A percentile compares a stretch with the other conserved stretches of the same genome.
Evolutionary conservation across 1,284 basidiomycete species (phyloP).

Genomic region (Exobasidium cylindrosporum): DNA sequence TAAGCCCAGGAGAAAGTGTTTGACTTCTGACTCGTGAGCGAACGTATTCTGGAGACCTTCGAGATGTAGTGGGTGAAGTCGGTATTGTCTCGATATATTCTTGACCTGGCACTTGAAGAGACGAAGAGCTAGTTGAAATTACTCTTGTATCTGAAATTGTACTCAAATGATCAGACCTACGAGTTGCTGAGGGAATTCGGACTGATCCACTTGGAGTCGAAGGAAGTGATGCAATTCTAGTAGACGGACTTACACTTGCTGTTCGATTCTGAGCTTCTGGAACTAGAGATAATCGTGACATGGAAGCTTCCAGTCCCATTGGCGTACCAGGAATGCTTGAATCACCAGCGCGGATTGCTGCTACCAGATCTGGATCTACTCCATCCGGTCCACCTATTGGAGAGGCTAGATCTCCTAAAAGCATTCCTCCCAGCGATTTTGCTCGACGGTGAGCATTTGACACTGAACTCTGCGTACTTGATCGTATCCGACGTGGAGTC

Average conservation of each 20-base stretch:
- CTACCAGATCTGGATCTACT: conserved; percentile 50
- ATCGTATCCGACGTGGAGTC: neutral
- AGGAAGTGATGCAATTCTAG: conserved; percentile 20
- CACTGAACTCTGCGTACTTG: neutral
- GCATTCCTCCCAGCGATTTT: conserved; percentile 42
- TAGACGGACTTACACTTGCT: conserved; percentile 6
- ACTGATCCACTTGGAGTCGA: conserved; percentile 17
- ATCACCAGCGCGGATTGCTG: conserved; percentile 43
- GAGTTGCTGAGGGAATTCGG: conserved; percentile 6
- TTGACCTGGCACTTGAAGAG: conserved; percentile 7
- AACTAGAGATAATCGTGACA: neutral
- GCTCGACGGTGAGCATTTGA: conserved; percentile 44
- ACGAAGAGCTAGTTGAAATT: conserved; percentile 22
- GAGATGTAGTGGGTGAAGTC: neutral
- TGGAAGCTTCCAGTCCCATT: neutral
- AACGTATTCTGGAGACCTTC: conserved; percentile 16
- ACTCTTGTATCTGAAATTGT: conserved; percentile 22
- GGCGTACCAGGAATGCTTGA: conserved; percentile 27
- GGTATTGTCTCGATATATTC: neutral
- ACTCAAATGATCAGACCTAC: conserved; percentile 16
- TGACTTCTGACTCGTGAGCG: conserved; percentile 42
- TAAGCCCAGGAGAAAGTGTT: conserved; percentile 16
- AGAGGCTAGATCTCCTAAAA: conserved; percentile 35
- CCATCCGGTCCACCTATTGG: conserved; percentile 52
- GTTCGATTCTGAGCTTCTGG: neutral